Evolutionary conservation across 129 eudicot genomes (phyloP).

Genomic region (Centaurea solstitialis): DNA sequence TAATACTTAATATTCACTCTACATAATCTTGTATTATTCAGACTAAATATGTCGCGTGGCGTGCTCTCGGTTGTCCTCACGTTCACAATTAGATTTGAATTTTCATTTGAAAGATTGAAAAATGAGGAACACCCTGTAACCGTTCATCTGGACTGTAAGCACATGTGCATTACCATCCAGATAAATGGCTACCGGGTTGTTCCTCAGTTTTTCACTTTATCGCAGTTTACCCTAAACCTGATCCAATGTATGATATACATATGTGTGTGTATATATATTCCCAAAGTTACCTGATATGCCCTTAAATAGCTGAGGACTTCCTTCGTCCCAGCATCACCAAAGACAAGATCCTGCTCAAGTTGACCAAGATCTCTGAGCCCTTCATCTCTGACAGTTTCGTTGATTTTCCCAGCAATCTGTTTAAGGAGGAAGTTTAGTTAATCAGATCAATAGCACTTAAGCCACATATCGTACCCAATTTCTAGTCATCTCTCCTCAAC

Average conservation of each 20-base stretch:
- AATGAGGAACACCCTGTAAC: not conserved
- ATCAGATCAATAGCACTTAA: constrained; percentile 1
- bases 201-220: not conserved
- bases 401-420: constrained; percentile 91
- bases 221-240: not conserved
- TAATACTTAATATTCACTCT: no score
- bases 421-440: constrained; percentile 2
- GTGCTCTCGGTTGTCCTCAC: no score
- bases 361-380: constrained; percentile 92
- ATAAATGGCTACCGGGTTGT: not conserved
- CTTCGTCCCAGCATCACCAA: constrained; percentile 92
- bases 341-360: constrained; percentile 96
- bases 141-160: not conserved
- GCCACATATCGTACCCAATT: not conserved
- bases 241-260: no score
- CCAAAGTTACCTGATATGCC: constrained; percentile 52
- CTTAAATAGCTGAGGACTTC: constrained; percentile 75
- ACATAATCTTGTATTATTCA: no score
- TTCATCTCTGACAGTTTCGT: constrained; percentile 64
- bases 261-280: not conserved
- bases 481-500: not conserved
- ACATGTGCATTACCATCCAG: not conserved
- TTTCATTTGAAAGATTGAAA: not conserved
- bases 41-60: no score
- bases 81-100: no score